Percentiles rank a stretch among this genome's conserved stretches.
Conservation (phyloP, 2,329 filamentous ascomycete genomes). For the Aspergillus sclerotialis region DNA sequence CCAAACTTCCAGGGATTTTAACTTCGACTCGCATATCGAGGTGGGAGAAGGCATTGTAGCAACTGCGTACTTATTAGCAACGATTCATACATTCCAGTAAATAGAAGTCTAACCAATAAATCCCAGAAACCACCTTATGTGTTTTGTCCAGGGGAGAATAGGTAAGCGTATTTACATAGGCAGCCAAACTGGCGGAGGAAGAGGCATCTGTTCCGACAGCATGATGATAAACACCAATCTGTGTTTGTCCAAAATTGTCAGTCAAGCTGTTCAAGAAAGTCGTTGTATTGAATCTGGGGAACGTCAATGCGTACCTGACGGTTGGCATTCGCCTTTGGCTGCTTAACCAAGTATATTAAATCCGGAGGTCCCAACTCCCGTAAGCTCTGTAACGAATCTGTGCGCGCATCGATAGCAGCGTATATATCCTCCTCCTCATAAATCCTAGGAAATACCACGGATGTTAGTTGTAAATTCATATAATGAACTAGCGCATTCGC, state of each 20-base stretch:
- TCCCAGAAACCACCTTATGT: constrained; percentile 84
- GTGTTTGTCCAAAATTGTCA: constrained; percentile 8
- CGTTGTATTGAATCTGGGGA: too few species aligned
- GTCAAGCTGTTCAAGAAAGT: too few species aligned
- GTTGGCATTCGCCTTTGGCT: constrained; percentile 51
- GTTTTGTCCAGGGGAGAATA: constrained; percentile 79
- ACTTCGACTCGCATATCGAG: constrained; percentile 98
- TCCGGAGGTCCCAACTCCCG: constrained; percentile 94
- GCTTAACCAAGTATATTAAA: constrained; percentile 88
- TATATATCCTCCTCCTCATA: constrained; percentile 86
- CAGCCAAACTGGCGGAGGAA: constrained; percentile 90
- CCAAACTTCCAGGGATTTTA: constrained; percentile 90
- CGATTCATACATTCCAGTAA: neutral
- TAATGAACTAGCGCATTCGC: neutral
- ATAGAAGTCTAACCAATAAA: constrained; percentile 67
- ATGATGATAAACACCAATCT: constrained; percentile 96
- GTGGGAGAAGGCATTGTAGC: constrained; percentile 98
- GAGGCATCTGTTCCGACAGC: constrained; percentile 95
- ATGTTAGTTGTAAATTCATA: constrained; percentile 13
- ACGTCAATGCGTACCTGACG: constrained; percentile 44
- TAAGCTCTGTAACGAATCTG: constrained; percentile 75
- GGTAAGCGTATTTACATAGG: constrained; percentile 96
- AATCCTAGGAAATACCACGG: constrained; percentile 55
- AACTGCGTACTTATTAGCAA: constrained; percentile 44
- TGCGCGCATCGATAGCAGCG: constrained; percentile 81